phyloP scores from a whole-genome alignment of 306 rosid species.

The Cucumis sativus region DNA sequence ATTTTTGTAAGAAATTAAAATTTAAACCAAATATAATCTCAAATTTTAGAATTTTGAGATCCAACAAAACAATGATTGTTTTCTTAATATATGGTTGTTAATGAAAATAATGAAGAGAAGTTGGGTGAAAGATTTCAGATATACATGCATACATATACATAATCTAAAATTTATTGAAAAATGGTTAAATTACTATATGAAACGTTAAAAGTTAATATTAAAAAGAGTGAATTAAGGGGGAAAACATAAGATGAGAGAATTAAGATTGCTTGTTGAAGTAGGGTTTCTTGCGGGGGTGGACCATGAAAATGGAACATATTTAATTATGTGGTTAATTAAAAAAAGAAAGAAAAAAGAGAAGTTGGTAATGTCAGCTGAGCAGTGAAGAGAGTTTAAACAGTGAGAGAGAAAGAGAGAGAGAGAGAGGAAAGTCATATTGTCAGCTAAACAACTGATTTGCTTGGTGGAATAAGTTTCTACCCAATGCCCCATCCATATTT shows the following conservation, averaged over 20 bases:
- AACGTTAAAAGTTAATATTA: no score
- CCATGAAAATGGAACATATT: constrained; percentile 14
- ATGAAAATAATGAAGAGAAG: background rate
- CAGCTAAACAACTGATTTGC: constrained; percentile 74
- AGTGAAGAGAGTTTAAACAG: background rate
- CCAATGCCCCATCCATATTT: constrained; percentile 50
- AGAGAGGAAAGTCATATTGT: constrained; percentile 20
- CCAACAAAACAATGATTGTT: background rate
- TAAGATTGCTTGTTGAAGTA: constrained; percentile 40
- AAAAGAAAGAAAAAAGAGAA: background rate
- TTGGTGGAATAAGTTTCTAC: constrained; percentile 56
- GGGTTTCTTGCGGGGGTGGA: constrained; percentile 49
- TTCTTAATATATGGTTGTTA: background rate
- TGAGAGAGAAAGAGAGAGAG: constrained; percentile 18
- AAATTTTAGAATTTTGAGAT: background rate
- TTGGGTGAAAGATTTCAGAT: background rate
- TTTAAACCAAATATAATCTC: background rate
- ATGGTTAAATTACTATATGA: no score
- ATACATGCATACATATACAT: no score
- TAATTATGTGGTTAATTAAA: background rate
- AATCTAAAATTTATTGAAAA: no score
- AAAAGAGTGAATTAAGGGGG: background rate
- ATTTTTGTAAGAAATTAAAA: background rate
- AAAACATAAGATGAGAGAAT: background rate
- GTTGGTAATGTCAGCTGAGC: constrained; percentile 33